Conservation (phyloP, 2,329 filamentous ascomycete genomes). For the Cladophialophora yegresii region DNA sequence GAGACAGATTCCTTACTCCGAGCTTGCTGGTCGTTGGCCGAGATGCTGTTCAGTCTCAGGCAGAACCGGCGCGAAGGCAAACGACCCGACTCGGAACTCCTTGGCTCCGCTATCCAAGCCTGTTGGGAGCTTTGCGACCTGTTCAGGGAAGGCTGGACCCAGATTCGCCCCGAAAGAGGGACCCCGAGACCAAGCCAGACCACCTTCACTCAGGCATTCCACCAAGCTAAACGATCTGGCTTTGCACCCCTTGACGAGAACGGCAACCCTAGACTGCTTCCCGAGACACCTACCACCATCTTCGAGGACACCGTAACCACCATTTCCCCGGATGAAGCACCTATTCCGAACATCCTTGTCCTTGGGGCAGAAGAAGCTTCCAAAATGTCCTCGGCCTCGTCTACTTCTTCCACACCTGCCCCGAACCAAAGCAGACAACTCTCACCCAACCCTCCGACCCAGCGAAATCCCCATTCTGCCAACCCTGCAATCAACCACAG, state of each 20-base stretch:
- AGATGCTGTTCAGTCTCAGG: constrained; percentile 88
- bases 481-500: constrained; percentile 36
- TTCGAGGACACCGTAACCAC: constrained; percentile 77
- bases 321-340: constrained; percentile 75
- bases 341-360: constrained; percentile 82
- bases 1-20: constrained; percentile 82
- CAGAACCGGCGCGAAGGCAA: constrained; percentile 76
- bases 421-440: constrained; percentile 21
- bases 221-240: constrained; percentile 53
- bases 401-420: constrained; percentile 21
- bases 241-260: constrained; percentile 37
- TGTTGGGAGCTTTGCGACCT: constrained; percentile 95
- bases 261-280: constrained; percentile 46
- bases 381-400: constrained; percentile 27
- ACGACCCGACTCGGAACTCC: constrained; percentile 74
- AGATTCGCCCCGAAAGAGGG: constrained; percentile 79
- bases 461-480: constrained; percentile 26
- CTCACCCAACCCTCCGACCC: constrained; percentile 21
- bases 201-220: constrained; percentile 64
- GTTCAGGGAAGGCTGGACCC: constrained; percentile 88
- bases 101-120: constrained; percentile 84
- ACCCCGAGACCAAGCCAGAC: constrained; percentile 81
- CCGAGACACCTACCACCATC: constrained; percentile 91
- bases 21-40: constrained; percentile 86
- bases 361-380: constrained; percentile 67